phyloP scores from a whole-genome alignment of 768 basidiomycete species.

The Omphalotus guepiniiformis region DNA sequence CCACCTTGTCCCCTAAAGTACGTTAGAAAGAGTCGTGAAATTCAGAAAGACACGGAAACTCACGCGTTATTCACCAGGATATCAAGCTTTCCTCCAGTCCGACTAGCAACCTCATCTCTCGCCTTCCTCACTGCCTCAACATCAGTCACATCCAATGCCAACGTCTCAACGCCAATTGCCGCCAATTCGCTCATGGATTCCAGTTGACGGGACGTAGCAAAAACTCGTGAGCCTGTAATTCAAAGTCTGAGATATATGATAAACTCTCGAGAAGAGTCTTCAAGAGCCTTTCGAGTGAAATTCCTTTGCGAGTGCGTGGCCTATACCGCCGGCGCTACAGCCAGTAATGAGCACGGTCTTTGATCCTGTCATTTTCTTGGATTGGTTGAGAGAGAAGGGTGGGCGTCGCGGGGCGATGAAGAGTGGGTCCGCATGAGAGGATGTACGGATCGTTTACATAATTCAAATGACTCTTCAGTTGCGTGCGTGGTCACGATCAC shows the following conservation, averaged over 20 bases:
- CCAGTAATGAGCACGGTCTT: slow-evolving; percentile 9
- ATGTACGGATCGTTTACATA: no score
- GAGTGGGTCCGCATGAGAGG: no score
- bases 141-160: slow-evolving; percentile 24
- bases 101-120: slow-evolving; percentile 8
- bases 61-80: slow-evolving; percentile 28
- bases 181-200: slow-evolving; percentile 18
- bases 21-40: background rate
- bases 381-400: no score
- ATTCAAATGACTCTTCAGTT: no score
- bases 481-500: no score
- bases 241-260: background rate
- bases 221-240: slow-evolving; percentile 22
- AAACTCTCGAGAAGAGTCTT: no score
- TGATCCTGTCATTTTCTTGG: no score
- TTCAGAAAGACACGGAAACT: background rate
- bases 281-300: slow-evolving; percentile 12
- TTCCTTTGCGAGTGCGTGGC: slow-evolving; percentile 19
- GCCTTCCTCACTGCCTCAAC: slow-evolving; percentile 11
- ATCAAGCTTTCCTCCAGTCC: slow-evolving; percentile 24
- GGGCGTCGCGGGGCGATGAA: no score
- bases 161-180: slow-evolving; percentile 14
- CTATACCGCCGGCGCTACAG: slow-evolving; percentile 20
- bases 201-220: slow-evolving; percentile 22
- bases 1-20: slow-evolving; percentile 13